Percentiles rank a stretch among this genome's conserved stretches.
Conservation (phyloP, 2,329 filamentous ascomycete species). For the Mollisiaceae sp. region DNA sequence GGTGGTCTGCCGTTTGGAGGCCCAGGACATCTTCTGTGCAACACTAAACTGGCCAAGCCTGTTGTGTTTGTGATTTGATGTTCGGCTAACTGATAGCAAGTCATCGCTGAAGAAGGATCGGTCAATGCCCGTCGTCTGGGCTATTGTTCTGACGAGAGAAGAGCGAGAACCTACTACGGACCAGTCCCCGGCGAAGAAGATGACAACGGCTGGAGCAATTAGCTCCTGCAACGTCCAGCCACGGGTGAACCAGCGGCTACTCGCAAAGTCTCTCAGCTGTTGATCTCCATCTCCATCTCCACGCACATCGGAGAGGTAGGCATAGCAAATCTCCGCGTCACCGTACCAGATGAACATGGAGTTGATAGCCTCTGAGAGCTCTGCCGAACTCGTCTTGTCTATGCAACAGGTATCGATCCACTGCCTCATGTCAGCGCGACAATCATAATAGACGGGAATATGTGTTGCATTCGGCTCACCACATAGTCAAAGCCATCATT, state of each 20-base stretch:
- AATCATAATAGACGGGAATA: no score
- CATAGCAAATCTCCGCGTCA: not conserved
- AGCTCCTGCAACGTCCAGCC: not conserved
- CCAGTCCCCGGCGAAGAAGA: not conserved
- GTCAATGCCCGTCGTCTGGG: not conserved
- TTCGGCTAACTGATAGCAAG: not conserved
- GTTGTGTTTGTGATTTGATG: no score
- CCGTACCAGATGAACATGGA: not conserved
- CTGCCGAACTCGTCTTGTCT: not conserved
- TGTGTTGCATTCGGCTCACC: no score
- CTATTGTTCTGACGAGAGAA: not conserved
- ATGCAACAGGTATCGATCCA: not conserved
- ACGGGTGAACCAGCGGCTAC: not conserved
- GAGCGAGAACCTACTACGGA: not conserved
- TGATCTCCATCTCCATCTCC: not conserved
- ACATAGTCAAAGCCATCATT: not conserved
- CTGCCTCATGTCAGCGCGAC: no score
- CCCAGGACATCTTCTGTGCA: not conserved
- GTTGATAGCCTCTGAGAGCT: not conserved
- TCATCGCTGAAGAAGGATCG: not conserved
- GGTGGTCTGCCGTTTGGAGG: not conserved
- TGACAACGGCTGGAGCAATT: not conserved
- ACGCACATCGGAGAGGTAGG: not conserved
- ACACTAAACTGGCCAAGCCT: not conserved
- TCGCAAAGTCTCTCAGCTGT: not conserved